phyloP scores from a whole-genome alignment of 495 filamentous ascomycete genomes.

The Xylona heveae region DNA sequence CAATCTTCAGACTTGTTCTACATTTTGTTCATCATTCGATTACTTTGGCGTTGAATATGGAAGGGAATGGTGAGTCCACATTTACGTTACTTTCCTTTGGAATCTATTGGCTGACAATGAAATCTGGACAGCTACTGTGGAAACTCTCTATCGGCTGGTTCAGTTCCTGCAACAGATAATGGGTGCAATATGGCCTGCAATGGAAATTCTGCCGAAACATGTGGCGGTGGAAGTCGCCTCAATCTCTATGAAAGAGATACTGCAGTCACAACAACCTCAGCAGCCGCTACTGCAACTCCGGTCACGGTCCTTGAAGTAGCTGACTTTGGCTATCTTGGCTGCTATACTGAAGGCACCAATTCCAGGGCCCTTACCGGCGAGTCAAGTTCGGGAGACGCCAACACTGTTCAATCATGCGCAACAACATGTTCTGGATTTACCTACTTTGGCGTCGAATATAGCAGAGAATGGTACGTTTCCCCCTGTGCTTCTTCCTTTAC shows the following conservation, averaged over 20 bases:
- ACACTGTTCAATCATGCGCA: background rate
- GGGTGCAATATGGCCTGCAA: no score
- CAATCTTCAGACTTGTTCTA: background rate
- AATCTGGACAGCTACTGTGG: no score
- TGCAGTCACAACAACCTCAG: no score
- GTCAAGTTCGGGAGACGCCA: background rate
- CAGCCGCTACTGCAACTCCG: constrained; percentile 1
- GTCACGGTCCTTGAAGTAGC: background rate
- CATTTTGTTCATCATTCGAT: background rate
- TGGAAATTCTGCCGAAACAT: no score
- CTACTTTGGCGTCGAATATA: constrained; percentile 1
- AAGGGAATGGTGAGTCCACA: background rate
- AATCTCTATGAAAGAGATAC: no score
- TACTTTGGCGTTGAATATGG: background rate
- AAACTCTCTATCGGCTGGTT: no score
- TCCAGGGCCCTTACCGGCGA: background rate
- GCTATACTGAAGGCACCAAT: constrained; percentile 1
- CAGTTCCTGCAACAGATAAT: no score
- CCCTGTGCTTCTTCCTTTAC: no score
- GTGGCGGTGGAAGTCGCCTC: no score
- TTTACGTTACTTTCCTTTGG: no score
- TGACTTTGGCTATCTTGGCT: background rate
- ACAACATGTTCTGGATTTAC: background rate
- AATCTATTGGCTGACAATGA: no score
- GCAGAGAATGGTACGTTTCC: no score